These are phyloP conservation scores for Canariomyces notabilis DNA, from an alignment of 2,329 filamentous ascomycete species.

Conservation along the genomic window DNA sequence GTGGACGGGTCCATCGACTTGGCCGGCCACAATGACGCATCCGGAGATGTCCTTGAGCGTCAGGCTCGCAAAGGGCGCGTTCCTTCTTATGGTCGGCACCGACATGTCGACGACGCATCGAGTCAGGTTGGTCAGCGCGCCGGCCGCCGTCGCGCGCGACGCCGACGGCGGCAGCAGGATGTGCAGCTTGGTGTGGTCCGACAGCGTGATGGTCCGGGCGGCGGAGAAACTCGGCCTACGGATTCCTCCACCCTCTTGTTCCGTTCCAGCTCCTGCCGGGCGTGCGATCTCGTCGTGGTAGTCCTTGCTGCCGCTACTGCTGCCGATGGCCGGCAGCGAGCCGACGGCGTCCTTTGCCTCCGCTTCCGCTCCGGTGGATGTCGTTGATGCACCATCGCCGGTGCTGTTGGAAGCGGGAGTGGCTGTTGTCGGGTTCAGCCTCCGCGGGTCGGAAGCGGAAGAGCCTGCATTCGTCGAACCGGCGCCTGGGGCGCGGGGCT, in stretches of 20 bases:
- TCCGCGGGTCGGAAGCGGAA: conserved; percentile 14
- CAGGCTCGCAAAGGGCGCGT: conserved; percentile 63
- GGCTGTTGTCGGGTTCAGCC: conserved; percentile 35
- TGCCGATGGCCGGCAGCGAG: conserved; percentile 32
- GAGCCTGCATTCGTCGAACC: conserved; percentile 23
- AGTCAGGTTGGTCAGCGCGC: conserved; percentile 63
- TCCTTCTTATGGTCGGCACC: conserved; percentile 49
- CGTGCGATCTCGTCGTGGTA: conserved; percentile 54
- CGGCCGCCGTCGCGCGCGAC: conserved; percentile 65
- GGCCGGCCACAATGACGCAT: conserved; percentile 72
- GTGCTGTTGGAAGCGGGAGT: background rate
- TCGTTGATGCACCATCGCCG: conserved; percentile 21
- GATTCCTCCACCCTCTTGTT: conserved; percentile 36
- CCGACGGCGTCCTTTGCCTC: conserved; percentile 34
- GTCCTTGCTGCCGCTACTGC: conserved; percentile 33
- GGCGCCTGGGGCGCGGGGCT: conserved; percentile 28
- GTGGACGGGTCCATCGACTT: conserved; percentile 75
- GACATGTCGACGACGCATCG: conserved; percentile 79
- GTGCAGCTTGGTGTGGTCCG: conserved; percentile 62
- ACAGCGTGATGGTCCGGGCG: conserved; percentile 58
- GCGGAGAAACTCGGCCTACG: conserved; percentile 61
- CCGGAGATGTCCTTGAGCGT: conserved; percentile 62
- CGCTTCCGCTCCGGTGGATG: conserved; percentile 26
- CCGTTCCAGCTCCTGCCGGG: conserved; percentile 23
- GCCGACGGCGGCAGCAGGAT: conserved; percentile 72